phyloP scores from a whole-genome alignment of 2,329 filamentous ascomycete genomes.

The Claviceps digitariae region DNA sequence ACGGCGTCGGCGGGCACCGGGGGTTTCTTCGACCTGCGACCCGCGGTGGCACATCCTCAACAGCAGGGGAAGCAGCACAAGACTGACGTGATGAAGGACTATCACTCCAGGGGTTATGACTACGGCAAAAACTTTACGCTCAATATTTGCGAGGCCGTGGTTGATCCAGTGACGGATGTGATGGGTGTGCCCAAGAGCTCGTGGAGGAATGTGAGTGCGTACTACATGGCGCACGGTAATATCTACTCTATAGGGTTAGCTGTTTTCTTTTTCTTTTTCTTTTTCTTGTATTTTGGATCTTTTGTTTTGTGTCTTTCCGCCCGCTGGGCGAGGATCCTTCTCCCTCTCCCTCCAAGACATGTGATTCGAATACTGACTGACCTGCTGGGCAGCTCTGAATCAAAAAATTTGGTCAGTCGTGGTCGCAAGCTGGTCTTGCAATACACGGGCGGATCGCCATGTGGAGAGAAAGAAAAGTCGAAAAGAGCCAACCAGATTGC shows the following conservation, averaged over 20 bases:
- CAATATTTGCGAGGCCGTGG: slow-evolving; percentile 68
- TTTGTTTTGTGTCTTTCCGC: no score
- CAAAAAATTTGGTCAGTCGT: slow-evolving; percentile 39
- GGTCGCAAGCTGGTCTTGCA: slow-evolving; percentile 66
- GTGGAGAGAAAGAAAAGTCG: slow-evolving; percentile 35
- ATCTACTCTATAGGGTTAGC: slow-evolving; percentile 62
- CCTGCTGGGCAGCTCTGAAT: slow-evolving; percentile 26
- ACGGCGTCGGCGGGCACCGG: slow-evolving; percentile 40
- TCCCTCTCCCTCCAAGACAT: background rate
- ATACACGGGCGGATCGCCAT: slow-evolving; percentile 66
- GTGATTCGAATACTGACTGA: background rate
- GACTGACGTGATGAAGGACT: slow-evolving; percentile 33
- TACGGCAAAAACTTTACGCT: slow-evolving; percentile 71
- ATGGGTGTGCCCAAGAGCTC: slow-evolving; percentile 46
- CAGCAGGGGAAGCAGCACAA: slow-evolving; percentile 31
- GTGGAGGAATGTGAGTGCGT: slow-evolving; percentile 68
- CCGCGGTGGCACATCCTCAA: slow-evolving; percentile 34
- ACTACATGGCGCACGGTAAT: slow-evolving; percentile 53
- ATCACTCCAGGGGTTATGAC: slow-evolving; percentile 59
- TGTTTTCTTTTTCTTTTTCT: no score
- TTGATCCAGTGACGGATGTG: slow-evolving; percentile 49
- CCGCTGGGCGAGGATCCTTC: no score
- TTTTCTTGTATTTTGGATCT: no score
- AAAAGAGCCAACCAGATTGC: slow-evolving; percentile 13
- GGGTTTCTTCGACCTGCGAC: slow-evolving; percentile 45